Evolutionary conservation across 2,329 filamentous ascomycete genomes (phyloP), one percentile per base, ranked within the genome.

Genomic region (Xylaria sp.): DNA sequence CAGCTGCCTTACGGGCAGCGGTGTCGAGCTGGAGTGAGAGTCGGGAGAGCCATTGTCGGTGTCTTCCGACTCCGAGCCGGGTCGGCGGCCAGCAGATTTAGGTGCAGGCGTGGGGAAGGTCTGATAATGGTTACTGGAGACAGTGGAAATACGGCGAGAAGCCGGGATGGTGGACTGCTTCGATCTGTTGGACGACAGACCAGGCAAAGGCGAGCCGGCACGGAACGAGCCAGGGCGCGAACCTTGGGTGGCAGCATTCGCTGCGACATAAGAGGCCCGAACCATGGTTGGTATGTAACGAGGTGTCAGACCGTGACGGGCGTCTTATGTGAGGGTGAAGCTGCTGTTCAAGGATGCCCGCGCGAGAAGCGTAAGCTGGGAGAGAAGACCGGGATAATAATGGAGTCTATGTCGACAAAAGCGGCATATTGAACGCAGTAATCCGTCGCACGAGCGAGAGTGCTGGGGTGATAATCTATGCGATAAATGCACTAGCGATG

Each of bases 1-100:
- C 62, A 99, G 87, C 77, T 97, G 94, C 66, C 81, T 85, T 65
- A 85, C 85, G 0, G 94, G 94, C 16, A 99, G 76, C 0, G 93
- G 92, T 1, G 91, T 90, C 65, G 84, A 81, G 65, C 81, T 75
- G 63, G 78, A 66, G n/a, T 76, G 75, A 49, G 70, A 66, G 10
- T 73, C 71, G 44, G 66, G 66, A 30, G 63, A 58, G 52, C 54
- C 63, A 54, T 74, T 73, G 63, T 68, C 66, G 66, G 66, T 57
- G 57, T 70, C 71, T 58, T 61, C 72, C 39, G 63, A 70, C 30
- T 64, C 67, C 44, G 74, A 74, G 60, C 67, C 72, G 54, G 64
- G 68, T 50, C 69, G 71, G 55, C 68, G 70, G 57, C 85, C 83
- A 2, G 86, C 84, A 1, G 84, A 83, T 65, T 83, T 85, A 10